Evolutionary conservation across 2,329 filamentous ascomycete genomes (phyloP).

Genomic region (Waltergamsia citrina): DNA sequence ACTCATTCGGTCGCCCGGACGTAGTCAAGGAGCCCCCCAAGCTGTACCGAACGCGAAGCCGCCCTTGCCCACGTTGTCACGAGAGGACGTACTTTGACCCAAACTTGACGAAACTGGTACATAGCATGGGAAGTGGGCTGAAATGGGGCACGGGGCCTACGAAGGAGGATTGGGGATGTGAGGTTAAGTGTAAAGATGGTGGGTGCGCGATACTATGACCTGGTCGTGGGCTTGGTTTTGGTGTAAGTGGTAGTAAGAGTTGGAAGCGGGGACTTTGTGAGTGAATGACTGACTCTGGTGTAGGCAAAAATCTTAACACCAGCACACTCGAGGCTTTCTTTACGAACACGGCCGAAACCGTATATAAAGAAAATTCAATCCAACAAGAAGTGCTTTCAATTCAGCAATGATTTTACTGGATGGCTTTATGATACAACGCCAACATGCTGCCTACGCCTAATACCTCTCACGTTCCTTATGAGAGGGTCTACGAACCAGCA

Average conservation of each 20-base stretch:
- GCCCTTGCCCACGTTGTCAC: conserved; percentile 31
- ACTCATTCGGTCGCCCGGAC: conserved; percentile 21
- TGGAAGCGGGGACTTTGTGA: neutral
- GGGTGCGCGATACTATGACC: conserved; percentile 21
- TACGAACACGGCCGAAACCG: too few species aligned
- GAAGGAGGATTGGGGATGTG: conserved; percentile 24
- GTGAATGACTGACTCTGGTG: too few species aligned
- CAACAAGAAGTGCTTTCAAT: too few species aligned
- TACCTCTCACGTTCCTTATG: conserved; percentile 83
- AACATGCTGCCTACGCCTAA: conserved; percentile 87
- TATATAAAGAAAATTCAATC: too few species aligned
- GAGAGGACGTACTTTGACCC: conserved; percentile 27
- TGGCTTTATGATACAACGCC: too few species aligned
- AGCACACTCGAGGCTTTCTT: too few species aligned
- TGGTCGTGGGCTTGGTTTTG: conserved; percentile 1
- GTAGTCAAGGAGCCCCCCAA: conserved; percentile 23
- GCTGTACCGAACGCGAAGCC: conserved; percentile 22
- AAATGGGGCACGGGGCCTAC: conserved; percentile 38
- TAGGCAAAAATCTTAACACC: too few species aligned
- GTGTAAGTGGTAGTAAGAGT: neutral
- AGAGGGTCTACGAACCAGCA: conserved; percentile 85
- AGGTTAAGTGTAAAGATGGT: conserved; percentile 13
- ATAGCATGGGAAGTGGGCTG: conserved; percentile 29
- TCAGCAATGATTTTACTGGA: too few species aligned
- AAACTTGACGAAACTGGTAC: conserved; percentile 36